These are phyloP conservation scores for Linnemannia hyalina DNA, from an alignment of 192 early-diverging fungal genomes.

Conservation along the genomic window DNA sequence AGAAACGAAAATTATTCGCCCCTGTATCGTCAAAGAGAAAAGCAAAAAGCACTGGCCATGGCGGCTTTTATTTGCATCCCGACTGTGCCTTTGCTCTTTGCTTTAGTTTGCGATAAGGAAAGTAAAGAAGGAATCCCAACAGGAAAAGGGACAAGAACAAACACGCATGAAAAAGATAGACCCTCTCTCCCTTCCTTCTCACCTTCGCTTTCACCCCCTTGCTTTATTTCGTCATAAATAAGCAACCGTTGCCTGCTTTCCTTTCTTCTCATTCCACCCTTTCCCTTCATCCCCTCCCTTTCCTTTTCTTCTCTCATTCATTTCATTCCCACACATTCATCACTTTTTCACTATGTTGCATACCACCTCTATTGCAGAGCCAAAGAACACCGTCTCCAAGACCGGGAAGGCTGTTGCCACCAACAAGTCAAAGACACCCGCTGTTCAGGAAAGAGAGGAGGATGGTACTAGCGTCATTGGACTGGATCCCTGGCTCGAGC, in stretches of 20 bases:
- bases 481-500: conserved; percentile 86
- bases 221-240: not conserved
- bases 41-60: not conserved
- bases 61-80: not conserved
- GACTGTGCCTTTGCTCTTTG: not conserved
- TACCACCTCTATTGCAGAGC: not conserved
- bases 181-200: not conserved
- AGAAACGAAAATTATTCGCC: not conserved
- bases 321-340: conserved; percentile 2
- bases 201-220: not conserved
- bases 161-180: not conserved
- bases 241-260: not conserved
- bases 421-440: not conserved
- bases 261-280: conserved; percentile 1
- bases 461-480: conserved; percentile 77
- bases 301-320: not conserved
- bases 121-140: not conserved
- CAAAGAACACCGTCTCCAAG: conserved; percentile 1
- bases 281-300: not conserved
- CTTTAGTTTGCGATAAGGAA: not conserved
- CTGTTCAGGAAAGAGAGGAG: not conserved
- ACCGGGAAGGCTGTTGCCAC: not conserved
- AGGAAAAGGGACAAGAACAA: not conserved
- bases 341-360: not conserved
- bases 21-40: not conserved